Percentiles rank a stretch among this genome's conserved stretches.
phyloP scores from a whole-genome alignment of 345 rosid genomes.

The Psidium friedrichsthalianum region DNA sequence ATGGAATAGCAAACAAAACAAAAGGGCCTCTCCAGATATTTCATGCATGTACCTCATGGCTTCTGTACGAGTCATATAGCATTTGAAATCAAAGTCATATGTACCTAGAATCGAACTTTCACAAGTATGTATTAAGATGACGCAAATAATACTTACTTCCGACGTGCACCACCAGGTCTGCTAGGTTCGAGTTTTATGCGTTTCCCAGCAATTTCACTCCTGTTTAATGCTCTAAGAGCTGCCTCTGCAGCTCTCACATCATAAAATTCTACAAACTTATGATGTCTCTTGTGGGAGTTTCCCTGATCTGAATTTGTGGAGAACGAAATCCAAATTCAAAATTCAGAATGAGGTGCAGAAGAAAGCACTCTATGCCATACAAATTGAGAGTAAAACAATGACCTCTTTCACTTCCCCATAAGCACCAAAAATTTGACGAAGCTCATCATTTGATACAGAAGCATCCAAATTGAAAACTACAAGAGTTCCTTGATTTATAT shows the following conservation, averaged over 20 bases:
- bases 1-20: background rate
- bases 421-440: constrained; percentile 64
- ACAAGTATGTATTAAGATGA: background rate
- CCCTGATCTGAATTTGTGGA: constrained; percentile 62
- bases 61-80: background rate
- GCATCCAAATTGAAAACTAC: constrained; percentile 89
- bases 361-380: background rate
- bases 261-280: constrained; percentile 84
- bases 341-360: background rate
- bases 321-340: background rate
- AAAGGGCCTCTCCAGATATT: background rate
- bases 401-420: constrained; percentile 98
- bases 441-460: constrained; percentile 79
- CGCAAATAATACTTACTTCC: constrained; percentile 39
- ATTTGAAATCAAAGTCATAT: background rate
- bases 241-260: constrained; percentile 94
- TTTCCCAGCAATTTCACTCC: constrained; percentile 94
- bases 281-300: constrained; percentile 84
- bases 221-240: constrained; percentile 73
- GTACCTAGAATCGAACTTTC: background rate
- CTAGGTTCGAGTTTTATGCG: constrained; percentile 97
- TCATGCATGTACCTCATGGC: background rate
- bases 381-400: background rate
- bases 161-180: constrained; percentile 94
- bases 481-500: constrained; percentile 88